Evolutionary conservation across 169 alveolate species (phyloP).

Genomic region (Cryptosporidium felis): DNA sequence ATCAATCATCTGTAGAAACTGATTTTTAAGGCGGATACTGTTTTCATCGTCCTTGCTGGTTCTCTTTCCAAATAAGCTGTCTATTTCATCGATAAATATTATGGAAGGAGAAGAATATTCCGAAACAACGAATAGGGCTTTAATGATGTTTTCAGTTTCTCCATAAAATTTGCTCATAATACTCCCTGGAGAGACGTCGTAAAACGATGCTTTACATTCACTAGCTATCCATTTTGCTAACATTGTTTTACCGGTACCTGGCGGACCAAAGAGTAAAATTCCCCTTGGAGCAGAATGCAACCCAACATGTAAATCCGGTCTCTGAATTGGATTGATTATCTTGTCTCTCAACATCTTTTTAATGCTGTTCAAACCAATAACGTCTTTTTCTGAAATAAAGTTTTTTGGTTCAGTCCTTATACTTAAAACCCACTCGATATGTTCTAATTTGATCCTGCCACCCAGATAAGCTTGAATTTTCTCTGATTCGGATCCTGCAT

Average conservation of each 20-base stretch:
- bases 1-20: constrained; percentile 91
- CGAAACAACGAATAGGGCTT: constrained; percentile 89
- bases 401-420: constrained; percentile 66
- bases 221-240: constrained; percentile 93
- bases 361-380: constrained; percentile 17
- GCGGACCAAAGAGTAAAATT: constrained; percentile 86
- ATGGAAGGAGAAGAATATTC: constrained; percentile 89
- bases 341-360: constrained; percentile 83
- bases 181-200: constrained; percentile 91
- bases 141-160: constrained; percentile 91
- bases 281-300: constrained; percentile 88
- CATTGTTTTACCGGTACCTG: constrained; percentile 90
- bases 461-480: background rate
- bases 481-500: background rate
- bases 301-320: constrained; percentile 87
- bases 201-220: constrained; percentile 89
- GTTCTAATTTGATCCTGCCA: constrained; percentile 27
- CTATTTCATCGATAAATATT: constrained; percentile 94
- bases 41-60: constrained; percentile 90
- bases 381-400: constrained; percentile 45
- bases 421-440: constrained; percentile 65
- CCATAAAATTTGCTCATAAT: constrained; percentile 92
- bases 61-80: constrained; percentile 89
- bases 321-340: constrained; percentile 83
- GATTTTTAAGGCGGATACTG: constrained; percentile 90